These are phyloP conservation scores for Begonia fuchsioides DNA, from an alignment of 306 rosid species.

Conservation along the genomic window DNA sequence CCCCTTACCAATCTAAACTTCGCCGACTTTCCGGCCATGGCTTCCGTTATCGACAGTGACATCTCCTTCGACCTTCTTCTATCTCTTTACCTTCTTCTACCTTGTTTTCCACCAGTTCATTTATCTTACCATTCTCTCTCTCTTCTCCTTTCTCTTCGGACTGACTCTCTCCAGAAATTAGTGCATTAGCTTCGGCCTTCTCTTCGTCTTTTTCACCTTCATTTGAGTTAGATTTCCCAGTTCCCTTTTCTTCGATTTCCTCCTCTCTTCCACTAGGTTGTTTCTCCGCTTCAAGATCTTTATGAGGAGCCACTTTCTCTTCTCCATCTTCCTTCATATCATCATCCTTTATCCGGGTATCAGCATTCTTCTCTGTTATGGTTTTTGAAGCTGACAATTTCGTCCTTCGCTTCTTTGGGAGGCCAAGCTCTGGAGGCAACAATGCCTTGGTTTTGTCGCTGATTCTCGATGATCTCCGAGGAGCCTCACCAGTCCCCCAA, in stretches of 20 bases:
- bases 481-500: slow-evolving; percentile 99
- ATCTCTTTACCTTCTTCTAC: too few relatives aligned
- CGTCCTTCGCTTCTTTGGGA: slow-evolving; percentile 64
- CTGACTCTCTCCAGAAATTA: slow-evolving; percentile 16
- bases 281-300: slow-evolving; percentile 20
- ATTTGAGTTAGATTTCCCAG: slow-evolving; percentile 10
- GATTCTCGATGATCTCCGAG: slow-evolving; percentile 94
- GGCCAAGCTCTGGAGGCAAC: slow-evolving; percentile 36
- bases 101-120: too few relatives aligned
- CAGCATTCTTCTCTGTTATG: slow-evolving; percentile 35
- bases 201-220: slow-evolving; percentile 18
- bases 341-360: slow-evolving; percentile 30
- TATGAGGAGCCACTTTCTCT: slow-evolving; percentile 7
- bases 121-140: too few relatives aligned
- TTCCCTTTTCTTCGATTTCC: slow-evolving; percentile 21
- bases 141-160: too few relatives aligned
- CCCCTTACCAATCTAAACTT: too few relatives aligned
- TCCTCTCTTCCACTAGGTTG: neutral
- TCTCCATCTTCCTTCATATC: slow-evolving; percentile 7
- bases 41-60: too few relatives aligned
- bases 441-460: slow-evolving; percentile 59
- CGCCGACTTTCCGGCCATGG: too few relatives aligned
- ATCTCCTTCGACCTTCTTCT: too few relatives aligned
- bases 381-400: slow-evolving; percentile 39
- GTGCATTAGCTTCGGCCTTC: neutral